Percentiles rank a stretch among this genome's conserved stretches.
Evolutionary conservation across 2,329 filamentous ascomycete genomes (phyloP).

Genomic region (Teratosphaeriaceae sp.): DNA sequence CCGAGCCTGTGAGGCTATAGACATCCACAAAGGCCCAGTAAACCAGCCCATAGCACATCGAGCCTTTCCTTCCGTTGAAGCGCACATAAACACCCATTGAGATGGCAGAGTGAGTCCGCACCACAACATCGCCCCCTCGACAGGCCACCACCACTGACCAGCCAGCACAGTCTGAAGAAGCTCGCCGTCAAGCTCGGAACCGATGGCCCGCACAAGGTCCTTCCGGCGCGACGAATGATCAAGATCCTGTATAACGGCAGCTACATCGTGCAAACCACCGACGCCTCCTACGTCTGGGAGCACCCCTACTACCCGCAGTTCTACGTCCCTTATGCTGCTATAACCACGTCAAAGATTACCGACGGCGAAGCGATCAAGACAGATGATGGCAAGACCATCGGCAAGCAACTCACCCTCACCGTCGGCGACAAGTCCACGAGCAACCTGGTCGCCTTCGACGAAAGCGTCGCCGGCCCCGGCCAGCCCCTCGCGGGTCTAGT

Average conservation of each 20-base stretch:
- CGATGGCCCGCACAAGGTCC: constrained; percentile 32
- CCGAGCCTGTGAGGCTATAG: too few species aligned
- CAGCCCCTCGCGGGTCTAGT: constrained; percentile 15
- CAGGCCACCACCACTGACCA: not conserved
- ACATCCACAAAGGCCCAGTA: too few species aligned
- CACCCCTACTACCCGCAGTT: constrained; percentile 39
- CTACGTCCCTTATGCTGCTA: too few species aligned
- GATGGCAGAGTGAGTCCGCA: not conserved
- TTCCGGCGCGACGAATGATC: constrained; percentile 26
- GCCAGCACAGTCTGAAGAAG: constrained; percentile 28
- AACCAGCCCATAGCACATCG: too few species aligned
- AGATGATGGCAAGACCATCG: constrained; percentile 11
- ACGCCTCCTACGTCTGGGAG: constrained; percentile 32
- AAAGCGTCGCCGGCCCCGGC: constrained; percentile 9
- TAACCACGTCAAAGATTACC: too few species aligned
- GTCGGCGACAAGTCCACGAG: constrained; percentile 14
- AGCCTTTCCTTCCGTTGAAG: too few species aligned
- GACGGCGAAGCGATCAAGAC: constrained; percentile 16
- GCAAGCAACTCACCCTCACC: constrained; percentile 17
- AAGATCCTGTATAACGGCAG: constrained; percentile 26
- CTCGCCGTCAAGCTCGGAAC: constrained; percentile 36
- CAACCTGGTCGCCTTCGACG: constrained; percentile 17
- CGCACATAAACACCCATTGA: not conserved
- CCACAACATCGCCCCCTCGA: not conserved
- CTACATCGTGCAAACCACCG: constrained; percentile 30